Conservation (phyloP, 345 rosid species). For the Viola odorata region DNA sequence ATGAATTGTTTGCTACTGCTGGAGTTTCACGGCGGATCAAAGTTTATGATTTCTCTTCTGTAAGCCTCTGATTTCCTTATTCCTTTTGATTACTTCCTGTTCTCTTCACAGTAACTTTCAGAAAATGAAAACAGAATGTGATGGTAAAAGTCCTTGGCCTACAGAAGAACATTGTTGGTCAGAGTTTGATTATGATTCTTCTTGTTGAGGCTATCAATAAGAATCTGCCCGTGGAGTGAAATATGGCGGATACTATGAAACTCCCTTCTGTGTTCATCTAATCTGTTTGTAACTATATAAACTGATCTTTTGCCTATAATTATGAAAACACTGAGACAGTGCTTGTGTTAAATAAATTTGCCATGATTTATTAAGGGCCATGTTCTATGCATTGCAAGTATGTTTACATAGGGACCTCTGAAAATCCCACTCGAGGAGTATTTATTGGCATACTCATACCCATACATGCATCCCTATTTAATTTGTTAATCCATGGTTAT, state of each 20-base stretch:
- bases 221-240: too few species aligned
- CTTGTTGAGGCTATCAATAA: too few species aligned
- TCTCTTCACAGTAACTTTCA: background rate
- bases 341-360: background rate
- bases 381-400: background rate
- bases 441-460: background rate
- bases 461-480: background rate
- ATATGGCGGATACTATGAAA: too few species aligned
- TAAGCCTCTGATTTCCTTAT: constrained; percentile 29
- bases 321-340: background rate
- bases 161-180: too few species aligned
- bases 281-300: too few species aligned
- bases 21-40: constrained; percentile 96
- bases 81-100: constrained; percentile 1
- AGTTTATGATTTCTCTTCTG: constrained; percentile 88
- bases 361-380: background rate
- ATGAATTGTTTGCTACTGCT: constrained; percentile 93
- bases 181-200: too few species aligned
- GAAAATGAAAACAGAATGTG: background rate
- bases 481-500: background rate
- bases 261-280: too few species aligned
- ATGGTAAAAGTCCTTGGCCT: too few species aligned
- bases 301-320: too few species aligned
- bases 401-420: too few species aligned
- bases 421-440: background rate